Evolutionary conservation across 352 stramenopile genomes (phyloP), one percentile per base, ranked within the genome.

Genomic region (Phytophthora capsici): DNA sequence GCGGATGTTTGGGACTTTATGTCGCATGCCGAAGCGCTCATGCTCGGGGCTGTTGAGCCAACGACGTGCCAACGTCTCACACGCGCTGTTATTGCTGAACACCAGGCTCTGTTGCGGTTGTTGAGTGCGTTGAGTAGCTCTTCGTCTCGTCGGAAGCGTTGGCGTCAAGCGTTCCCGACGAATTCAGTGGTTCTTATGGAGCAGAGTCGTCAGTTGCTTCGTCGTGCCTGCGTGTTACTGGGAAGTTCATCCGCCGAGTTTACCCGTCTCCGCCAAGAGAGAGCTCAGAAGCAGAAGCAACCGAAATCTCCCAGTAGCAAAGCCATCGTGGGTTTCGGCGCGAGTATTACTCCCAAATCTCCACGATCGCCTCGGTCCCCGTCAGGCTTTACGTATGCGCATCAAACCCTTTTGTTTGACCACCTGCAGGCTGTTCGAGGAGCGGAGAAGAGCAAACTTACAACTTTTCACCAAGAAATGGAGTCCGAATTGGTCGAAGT

Each of bases 101-200:
- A 89, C 28, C 63, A 80, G 17, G 57, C 71, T 7, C 34, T 76
- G 19, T 46, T 91, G 13, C 72, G 67, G 17, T 75, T 90, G 6
- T 23, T 90, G 19, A 79, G 68, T 36, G 79, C 69, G 26, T 49
- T 91, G 17, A 91, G 80, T 20, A 54, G 53, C 7, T 69, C 34
- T 9, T 13, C 54, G 0, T 30, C 34, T 4, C 58, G 60, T 26
- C 77, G 74, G 41, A 81, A 80, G 51, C 72, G 78, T 26, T 91
- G 83, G 83, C 75, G 81, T 14, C 71, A 84, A 54, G 80, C 78
- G 20, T 75, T 91, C 23, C 83, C 83, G 14, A 64, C 54, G 5
- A 89, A 74, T 40, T 49, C 57, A 34, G 77, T 84, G 12, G 66
- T 90, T 14, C 63, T 91, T 0, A 86, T 91, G 78, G 83, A 91